phyloP scores from a whole-genome alignment of 345 rosid species.

The Aquilaria malaccensis region DNA sequence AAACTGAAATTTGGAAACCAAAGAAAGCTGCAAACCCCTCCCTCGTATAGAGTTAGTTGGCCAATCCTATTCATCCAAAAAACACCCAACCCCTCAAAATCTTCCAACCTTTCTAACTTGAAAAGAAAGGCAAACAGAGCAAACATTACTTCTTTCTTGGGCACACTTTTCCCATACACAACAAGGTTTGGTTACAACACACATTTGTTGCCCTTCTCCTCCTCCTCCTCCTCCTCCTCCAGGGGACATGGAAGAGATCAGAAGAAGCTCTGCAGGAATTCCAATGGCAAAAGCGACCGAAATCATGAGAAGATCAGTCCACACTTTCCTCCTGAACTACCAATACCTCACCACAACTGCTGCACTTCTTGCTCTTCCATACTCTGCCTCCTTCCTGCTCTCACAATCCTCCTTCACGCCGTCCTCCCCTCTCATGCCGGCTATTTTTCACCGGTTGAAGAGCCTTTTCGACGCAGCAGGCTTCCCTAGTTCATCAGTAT shows the following conservation, averaged over 20 bases:
- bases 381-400: conserved; percentile 48
- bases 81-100: conserved; percentile 16
- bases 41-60: conserved; percentile 9
- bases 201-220: conserved; percentile 14
- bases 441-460: conserved; percentile 25
- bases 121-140: conserved; percentile 4
- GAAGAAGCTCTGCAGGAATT: conserved; percentile 7
- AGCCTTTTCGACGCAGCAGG: conserved; percentile 50
- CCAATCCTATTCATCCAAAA: conserved; percentile 22
- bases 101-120: conserved; percentile 20
- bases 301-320: conserved; percentile 62
- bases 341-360: conserved; percentile 47
- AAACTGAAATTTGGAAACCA: conserved; percentile 2
- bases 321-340: conserved; percentile 52
- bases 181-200: conserved; percentile 15
- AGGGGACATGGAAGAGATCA: conserved; percentile 8
- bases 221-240: conserved; percentile 12
- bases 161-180: conserved; percentile 1
- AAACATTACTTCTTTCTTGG: conserved; percentile 8
- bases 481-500: conserved; percentile 45
- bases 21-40: neutral
- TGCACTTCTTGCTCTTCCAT: conserved; percentile 51
- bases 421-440: conserved; percentile 22
- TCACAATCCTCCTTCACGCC: conserved; percentile 37
- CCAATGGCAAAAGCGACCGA: conserved; percentile 44